Evolutionary conservation across 345 rosid species (phyloP).

Genomic region (Hypericum androsaemum): DNA sequence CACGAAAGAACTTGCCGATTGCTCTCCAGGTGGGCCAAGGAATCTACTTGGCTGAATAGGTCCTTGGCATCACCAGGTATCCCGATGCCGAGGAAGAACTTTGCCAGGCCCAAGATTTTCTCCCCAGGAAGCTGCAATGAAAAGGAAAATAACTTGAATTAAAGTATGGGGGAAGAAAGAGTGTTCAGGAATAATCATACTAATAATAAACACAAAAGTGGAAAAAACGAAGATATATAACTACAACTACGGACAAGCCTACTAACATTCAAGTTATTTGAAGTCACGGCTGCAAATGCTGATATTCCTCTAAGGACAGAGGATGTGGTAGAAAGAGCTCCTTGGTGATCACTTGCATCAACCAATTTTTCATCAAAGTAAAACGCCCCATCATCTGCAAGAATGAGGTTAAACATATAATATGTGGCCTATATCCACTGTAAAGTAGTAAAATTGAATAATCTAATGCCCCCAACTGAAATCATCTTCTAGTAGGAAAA

Average conservation of each 20-base stretch:
- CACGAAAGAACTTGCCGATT: conserved; percentile 46
- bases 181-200: conserved; percentile 11
- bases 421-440: too few relatives aligned
- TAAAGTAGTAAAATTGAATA: too few relatives aligned
- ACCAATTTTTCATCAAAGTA: conserved; percentile 70
- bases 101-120: conserved; percentile 73
- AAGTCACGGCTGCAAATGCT: conserved; percentile 52
- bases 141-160: conserved; percentile 17
- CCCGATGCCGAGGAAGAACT: conserved; percentile 77
- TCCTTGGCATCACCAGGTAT: conserved; percentile 84
- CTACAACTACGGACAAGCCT: not conserved
- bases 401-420: conserved; percentile 1
- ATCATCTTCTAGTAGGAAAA: too few relatives aligned
- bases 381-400: conserved; percentile 70
- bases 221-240: too few relatives aligned
- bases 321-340: conserved; percentile 70
- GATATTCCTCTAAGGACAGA: conserved; percentile 78
- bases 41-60: conserved; percentile 71
- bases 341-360: conserved; percentile 36
- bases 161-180: conserved; percentile 4
- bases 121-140: conserved; percentile 68
- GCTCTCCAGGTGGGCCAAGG: conserved; percentile 71
- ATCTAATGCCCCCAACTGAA: too few relatives aligned
- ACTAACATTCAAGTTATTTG: conserved; percentile 55
- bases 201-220: not conserved